Conservation (phyloP, 176 grass and related monocot genomes). For the Carex myosuroides region DNA sequence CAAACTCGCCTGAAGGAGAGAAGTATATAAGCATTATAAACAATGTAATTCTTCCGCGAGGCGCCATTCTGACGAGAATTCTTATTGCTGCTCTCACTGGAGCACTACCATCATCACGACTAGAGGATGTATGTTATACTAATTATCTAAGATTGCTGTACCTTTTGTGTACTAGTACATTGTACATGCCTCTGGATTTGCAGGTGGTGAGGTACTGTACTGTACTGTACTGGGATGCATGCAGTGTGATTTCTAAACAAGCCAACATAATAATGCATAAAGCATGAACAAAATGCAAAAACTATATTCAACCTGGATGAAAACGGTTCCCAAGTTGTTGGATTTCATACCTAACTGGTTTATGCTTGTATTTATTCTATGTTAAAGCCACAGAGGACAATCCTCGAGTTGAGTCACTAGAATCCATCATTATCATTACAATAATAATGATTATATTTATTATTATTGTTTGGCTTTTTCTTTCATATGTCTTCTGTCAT, state of each 20-base stretch:
- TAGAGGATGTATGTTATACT: constrained; percentile 61
- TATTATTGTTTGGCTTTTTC: not conserved
- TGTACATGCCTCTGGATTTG: not conserved
- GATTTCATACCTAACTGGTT: not conserved
- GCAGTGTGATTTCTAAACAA: not conserved
- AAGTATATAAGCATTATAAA: constrained; percentile 65
- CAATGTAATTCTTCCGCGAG: constrained; percentile 58
- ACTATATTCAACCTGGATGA: not conserved
- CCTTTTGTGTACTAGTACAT: not conserved
- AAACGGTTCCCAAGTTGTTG: not conserved
- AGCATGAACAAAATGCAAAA: constrained; percentile 3
- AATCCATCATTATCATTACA: not conserved
- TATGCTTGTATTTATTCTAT: not conserved
- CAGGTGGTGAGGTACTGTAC: too few relatives aligned
- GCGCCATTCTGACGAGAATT: constrained; percentile 84
- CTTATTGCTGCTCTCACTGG: constrained; percentile 90
- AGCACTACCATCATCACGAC: constrained; percentile 70
- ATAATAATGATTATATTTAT: not conserved
- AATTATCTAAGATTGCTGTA: not conserved
- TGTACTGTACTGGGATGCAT: too few relatives aligned
- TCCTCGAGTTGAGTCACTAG: not conserved
- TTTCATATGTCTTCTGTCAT: too few relatives aligned
- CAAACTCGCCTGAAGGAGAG: constrained; percentile 54
- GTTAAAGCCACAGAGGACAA: not conserved
- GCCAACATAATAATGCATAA: constrained; percentile 4